Percentiles rank a stretch among this genome's conserved stretches.
These are phyloP conservation scores for Yarrowia keelungensis DNA, from an alignment of 805 yeast species.

Conservation along the genomic window DNA sequence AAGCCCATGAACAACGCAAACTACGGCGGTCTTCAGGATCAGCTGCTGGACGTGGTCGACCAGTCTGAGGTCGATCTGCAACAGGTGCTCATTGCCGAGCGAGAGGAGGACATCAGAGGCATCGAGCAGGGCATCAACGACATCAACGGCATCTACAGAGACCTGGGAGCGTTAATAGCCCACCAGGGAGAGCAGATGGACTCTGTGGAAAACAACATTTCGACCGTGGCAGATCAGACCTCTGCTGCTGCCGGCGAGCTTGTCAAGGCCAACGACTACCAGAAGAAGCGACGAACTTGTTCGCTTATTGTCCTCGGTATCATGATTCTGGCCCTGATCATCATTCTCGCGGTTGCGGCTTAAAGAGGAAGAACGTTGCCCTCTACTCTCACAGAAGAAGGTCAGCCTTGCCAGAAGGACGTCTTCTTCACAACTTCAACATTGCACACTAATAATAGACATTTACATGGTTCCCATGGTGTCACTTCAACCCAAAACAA, in stretches of 20 bases:
- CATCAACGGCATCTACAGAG: constrained; percentile 83
- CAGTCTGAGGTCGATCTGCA: constrained; percentile 45
- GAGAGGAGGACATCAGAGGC: constrained; percentile 73
- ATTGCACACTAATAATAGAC: constrained; percentile 10
- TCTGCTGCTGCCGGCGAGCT: constrained; percentile 76
- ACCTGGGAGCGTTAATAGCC: constrained; percentile 74
- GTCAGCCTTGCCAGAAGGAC: too few relatives aligned
- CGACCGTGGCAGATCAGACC: constrained; percentile 66
- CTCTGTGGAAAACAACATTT: constrained; percentile 79
- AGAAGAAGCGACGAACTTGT: constrained; percentile 73
- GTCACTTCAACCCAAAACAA: constrained; percentile 19
- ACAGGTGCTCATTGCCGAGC: constrained; percentile 52
- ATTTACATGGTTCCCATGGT: neutral
- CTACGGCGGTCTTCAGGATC: constrained; percentile 42
- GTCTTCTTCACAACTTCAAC: neutral
- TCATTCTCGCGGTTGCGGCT: constrained; percentile 53
- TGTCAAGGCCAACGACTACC: constrained; percentile 75
- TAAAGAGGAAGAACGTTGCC: neutral
- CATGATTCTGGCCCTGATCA: constrained; percentile 63
- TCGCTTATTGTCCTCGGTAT: constrained; percentile 69
- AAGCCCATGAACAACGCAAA: constrained; percentile 6
- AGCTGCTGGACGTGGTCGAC: constrained; percentile 54
- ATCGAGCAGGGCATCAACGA: constrained; percentile 82
- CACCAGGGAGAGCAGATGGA: constrained; percentile 89
- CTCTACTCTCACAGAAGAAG: too few relatives aligned